Evolutionary conservation across 371 early-diverging fungal species (phyloP).

Genomic region (Lichtheimia hyalospora): DNA sequence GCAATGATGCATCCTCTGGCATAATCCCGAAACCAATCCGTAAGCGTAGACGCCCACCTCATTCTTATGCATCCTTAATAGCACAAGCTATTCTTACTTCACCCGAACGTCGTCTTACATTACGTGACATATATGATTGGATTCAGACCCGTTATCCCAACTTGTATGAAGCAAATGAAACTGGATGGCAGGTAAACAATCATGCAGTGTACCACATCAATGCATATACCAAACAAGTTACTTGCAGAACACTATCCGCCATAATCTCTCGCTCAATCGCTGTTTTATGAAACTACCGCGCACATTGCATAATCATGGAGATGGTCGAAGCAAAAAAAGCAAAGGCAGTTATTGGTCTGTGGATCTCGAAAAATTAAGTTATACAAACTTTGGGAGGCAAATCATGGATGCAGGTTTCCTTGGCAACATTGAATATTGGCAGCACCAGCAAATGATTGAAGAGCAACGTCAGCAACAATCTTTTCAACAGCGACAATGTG

Average conservation of each 20-base stretch:
- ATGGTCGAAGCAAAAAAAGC: constrained; percentile 31
- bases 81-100: constrained; percentile 69
- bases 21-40: constrained; percentile 7
- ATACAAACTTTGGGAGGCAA: constrained; percentile 43
- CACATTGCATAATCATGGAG: constrained; percentile 29
- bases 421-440: constrained; percentile 40
- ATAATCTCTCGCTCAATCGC: constrained; percentile 76
- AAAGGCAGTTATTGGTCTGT: constrained; percentile 69
- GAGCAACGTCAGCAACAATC: constrained; percentile 23
- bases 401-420: constrained; percentile 39
- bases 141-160: constrained; percentile 65
- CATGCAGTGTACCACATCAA: background rate
- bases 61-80: constrained; percentile 73
- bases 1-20: constrained; percentile 1
- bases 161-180: constrained; percentile 62
- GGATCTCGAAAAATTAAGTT: constrained; percentile 40
- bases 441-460: constrained; percentile 29
- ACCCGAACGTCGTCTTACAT: constrained; percentile 53
- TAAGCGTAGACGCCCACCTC: constrained; percentile 64
- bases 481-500: background rate
- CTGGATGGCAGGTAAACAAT: constrained; percentile 62
- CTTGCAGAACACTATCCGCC: constrained; percentile 57
- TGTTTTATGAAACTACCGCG: constrained; percentile 73
- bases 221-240: constrained; percentile 32
- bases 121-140: constrained; percentile 75